Conservation (phyloP, 345 rosid species). For the Syzygium jambos region DNA sequence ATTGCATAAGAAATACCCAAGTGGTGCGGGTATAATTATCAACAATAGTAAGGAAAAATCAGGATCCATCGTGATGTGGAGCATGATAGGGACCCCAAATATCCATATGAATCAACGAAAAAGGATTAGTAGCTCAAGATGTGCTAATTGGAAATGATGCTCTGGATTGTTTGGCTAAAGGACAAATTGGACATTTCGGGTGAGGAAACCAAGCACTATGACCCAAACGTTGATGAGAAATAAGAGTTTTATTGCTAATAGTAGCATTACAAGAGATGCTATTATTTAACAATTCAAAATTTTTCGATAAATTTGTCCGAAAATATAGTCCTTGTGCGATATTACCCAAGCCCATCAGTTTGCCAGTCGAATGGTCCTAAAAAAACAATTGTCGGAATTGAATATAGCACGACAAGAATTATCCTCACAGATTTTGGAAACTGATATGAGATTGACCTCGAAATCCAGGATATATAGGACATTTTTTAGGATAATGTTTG, state of each 20-base stretch:
- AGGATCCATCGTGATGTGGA: no score
- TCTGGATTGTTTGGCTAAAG: not conserved
- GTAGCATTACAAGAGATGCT: not conserved
- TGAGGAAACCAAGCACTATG: not conserved
- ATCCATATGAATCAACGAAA: no score
- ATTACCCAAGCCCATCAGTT: not conserved
- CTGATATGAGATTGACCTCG: not conserved
- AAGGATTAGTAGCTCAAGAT: no score
- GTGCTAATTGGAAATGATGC: not conserved
- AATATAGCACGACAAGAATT: not conserved
- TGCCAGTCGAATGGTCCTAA: not conserved
- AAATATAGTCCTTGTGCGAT: not conserved
- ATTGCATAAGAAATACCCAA: no score
- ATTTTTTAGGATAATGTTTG: not conserved
- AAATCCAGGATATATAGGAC: no score
- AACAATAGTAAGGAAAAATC: no score
- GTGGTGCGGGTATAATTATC: no score
- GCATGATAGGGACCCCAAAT: no score
- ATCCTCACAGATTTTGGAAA: not conserved
- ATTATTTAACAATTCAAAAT: no score
- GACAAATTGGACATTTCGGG: not conserved
- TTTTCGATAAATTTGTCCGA: no score
- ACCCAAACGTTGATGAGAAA: not conserved
- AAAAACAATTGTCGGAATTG: not conserved
- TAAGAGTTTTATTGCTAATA: not conserved